phyloP scores from a whole-genome alignment of 2,329 filamentous ascomycete genomes.

The Neoscytalidium dimidiatum region DNA sequence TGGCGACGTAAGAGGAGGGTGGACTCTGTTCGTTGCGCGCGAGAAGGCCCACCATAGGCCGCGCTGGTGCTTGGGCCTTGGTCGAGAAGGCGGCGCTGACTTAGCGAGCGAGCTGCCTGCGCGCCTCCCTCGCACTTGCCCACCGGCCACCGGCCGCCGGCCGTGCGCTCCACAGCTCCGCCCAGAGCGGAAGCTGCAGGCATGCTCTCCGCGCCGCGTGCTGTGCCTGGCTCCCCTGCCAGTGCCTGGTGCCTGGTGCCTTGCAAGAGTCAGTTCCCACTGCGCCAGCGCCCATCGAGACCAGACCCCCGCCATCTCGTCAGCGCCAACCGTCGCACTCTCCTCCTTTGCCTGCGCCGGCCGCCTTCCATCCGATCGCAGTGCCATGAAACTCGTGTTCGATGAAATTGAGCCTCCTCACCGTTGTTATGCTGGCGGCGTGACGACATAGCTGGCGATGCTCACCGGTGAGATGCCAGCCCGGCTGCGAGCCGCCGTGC shows the following conservation, averaged over 20 bases:
- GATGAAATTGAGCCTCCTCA: background rate
- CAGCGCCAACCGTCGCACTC: background rate
- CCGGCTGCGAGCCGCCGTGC: background rate
- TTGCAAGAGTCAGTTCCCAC: no score
- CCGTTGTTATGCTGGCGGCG: background rate
- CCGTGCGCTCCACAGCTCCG: background rate
- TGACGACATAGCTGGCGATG: background rate
- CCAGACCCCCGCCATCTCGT: slow-evolving; percentile 1
- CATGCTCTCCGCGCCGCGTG: background rate
- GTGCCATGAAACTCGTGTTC: slow-evolving; percentile 4
- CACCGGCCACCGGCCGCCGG: background rate
- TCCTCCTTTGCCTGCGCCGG: background rate
- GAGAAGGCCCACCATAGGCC: background rate
- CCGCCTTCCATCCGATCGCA: background rate
- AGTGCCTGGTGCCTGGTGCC: background rate
- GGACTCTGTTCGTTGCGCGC: background rate
- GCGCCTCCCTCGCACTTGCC: no score
- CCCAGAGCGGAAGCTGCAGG: background rate
- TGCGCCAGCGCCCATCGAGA: background rate
- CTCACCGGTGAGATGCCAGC: background rate
- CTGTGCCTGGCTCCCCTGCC: background rate
- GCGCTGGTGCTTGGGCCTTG: no score
- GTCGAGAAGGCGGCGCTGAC: background rate
- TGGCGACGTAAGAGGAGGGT: background rate
- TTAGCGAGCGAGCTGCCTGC: no score